Base-by-base conservation (phyloP, 139 green algal species). In the Chlamydomonas eustigma region DNA sequence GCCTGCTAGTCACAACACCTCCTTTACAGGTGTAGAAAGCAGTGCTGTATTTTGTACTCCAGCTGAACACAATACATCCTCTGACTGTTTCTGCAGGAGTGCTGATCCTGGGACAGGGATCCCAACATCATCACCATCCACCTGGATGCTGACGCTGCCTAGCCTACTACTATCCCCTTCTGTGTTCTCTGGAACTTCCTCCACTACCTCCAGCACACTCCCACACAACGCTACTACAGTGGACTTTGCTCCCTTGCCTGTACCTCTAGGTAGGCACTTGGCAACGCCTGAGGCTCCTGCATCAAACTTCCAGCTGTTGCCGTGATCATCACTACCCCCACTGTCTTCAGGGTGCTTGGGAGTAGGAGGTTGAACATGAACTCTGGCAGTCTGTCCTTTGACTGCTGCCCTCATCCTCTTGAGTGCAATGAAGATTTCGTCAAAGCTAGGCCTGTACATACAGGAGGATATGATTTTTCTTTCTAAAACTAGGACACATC, bases 381-480 rank as follows among this genome's bases (percentile, higher is more conserved):
- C 28, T 22, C n/a, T 22, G 8, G 6, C 24, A 18, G 63, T 32
- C 24, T 22, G 18, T 22, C 63, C 63, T 22, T 70, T 35, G 30
- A 63, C 6, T 37, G 51, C 68, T 37, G 68, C 35, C 4, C 68
- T 36, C 68, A 74, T 38, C 18, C 4, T 5, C 2, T 52, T 8
- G 6, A 74, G 68, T 37, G 31, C 68, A 3, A 2, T 4, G 3
- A 74, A 37, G 4, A 74, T 39, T 8, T 52, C 68, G 30, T 63
- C 68, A 51, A 74, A 74, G 36, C 2, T 58, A 2, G 68, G 68
- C 68, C 68, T 63, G 68, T 58, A 28, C 44, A 58, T 58, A 12
- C 44, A 58, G 44, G 12, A 12, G 18, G 44, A 18, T 18, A 58
- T 58, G 12, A 58, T 58, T 18, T 58, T 12, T 58, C 12, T 18